Evolutionary conservation across 352 stramenopile species (phyloP), one percentile per base, ranked within the genome.

Genomic region (Globisporangium paroecandrum): DNA sequence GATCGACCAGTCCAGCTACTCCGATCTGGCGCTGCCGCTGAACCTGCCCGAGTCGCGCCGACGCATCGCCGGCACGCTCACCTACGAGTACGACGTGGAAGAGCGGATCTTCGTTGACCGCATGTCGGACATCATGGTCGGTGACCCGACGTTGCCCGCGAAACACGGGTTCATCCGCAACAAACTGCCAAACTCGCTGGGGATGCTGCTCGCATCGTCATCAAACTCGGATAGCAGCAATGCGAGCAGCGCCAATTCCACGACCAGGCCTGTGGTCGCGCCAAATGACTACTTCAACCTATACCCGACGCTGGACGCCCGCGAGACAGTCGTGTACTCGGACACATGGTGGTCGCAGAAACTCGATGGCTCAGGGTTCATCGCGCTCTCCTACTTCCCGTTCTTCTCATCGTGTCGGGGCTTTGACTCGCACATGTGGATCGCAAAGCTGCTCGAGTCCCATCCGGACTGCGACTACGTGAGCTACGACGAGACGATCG

Each of bases 331-430:
- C 3, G 54, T 78, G 34, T 76, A 78, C 20, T 81, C 78, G 2
- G 77, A 90, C 53, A 77, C 75, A 18, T 94, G 86, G 86, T 98
- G 92, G 92, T 73, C 73, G 22, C 76, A 89, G 13, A 81, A 97
- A 38, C 69, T 93, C 0, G 74, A 77, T 15, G 85, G 73, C 0
- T 66, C 74, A 3, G 71, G 80, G 2, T 97, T 93, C 58, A 70
- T 98, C n/a, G 86, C 81, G 6, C 76, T 99, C 24, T 91, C 96
- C 1, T 99, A 99, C 69, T 75, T 99, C 51, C 97, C 97, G 0
- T 99, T 97, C 73, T 98, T 99, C 53, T 98, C 90, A n/a, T 97
- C 95, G 41, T 99, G 96, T 65, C 80, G 94, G 18, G 95, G 93
- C 7, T 99, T 97, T 74, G 97, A 98, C 64, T 98, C 86, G 41